Evolutionary conservation across 768 basidiomycete species (phyloP).

Genomic region (Gyrodon lividus): DNA sequence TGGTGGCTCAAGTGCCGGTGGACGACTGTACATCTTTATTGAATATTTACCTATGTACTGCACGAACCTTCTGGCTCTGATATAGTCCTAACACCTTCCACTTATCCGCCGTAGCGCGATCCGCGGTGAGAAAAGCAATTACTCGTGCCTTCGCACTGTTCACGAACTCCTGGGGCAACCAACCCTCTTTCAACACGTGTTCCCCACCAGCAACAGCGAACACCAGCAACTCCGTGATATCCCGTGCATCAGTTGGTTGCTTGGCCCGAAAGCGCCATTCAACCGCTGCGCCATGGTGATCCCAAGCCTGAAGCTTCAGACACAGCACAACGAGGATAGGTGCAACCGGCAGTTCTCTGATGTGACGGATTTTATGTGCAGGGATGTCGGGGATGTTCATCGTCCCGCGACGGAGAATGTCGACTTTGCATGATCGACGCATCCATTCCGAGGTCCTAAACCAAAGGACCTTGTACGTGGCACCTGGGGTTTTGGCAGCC

Average conservation of each 20-base stretch:
- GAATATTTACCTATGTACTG: too few species aligned
- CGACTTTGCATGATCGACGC: conserved; percentile 36
- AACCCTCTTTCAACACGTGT: conserved; percentile 10
- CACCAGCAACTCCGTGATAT: conserved; percentile 41
- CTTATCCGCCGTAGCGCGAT: neutral
- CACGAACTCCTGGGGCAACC: conserved; percentile 33
- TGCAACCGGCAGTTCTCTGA: conserved; percentile 32
- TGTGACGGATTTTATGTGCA: conserved; percentile 12
- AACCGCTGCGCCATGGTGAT: conserved; percentile 35
- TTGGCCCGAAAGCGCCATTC: conserved; percentile 37
- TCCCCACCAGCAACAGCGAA: conserved; percentile 29
- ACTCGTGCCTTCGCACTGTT: conserved; percentile 26
- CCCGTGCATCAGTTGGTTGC: conserved; percentile 38
- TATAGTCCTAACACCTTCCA: conserved; percentile 2
- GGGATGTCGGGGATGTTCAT: conserved; percentile 39
- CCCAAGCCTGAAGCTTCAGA: conserved; percentile 44
- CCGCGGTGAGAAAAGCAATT: neutral
- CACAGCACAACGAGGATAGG: conserved; percentile 40
- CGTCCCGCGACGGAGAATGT: conserved; percentile 37
- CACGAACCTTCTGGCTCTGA: too few species aligned
- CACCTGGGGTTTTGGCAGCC: conserved; percentile 34
- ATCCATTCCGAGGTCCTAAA: conserved; percentile 25
- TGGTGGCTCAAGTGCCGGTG: too few species aligned
- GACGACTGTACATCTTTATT: too few species aligned
- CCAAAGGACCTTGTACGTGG: conserved; percentile 45